A percentile compares a stretch with the other conserved stretches of the same genome.
Conservation (phyloP, 78 protist genomes). For the Ministeria vibrans region DNA sequence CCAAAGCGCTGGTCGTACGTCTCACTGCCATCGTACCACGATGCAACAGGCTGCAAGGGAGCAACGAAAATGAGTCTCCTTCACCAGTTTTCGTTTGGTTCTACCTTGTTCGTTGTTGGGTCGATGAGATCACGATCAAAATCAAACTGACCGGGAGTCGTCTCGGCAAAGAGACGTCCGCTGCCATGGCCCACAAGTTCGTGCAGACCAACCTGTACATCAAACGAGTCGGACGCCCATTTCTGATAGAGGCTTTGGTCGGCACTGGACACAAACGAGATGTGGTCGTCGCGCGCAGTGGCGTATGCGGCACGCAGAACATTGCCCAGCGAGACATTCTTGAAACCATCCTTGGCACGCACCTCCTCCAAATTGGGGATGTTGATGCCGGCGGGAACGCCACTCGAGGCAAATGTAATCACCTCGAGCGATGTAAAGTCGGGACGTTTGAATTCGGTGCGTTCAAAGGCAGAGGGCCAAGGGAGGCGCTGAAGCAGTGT, state of each 20-base stretch:
- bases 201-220: slow-evolving; percentile 73
- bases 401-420: slow-evolving; percentile 51
- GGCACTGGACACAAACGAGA: slow-evolving; percentile 29
- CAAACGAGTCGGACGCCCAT: slow-evolving; percentile 32
- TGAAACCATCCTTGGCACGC: slow-evolving; percentile 63
- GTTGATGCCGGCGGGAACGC: slow-evolving; percentile 62
- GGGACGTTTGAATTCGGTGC: slow-evolving; percentile 56
- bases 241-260: slow-evolving; percentile 43
- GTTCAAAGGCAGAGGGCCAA: slow-evolving; percentile 59
- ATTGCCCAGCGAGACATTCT: slow-evolving; percentile 71
- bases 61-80: neutral
- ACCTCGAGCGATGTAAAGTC: slow-evolving; percentile 77
- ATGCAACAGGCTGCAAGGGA: slow-evolving; percentile 5
- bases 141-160: slow-evolving; percentile 23
- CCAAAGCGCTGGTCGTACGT: slow-evolving; percentile 53
- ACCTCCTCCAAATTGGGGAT: slow-evolving; percentile 65
- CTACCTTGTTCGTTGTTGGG: slow-evolving; percentile 33
- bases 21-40: slow-evolving; percentile 51
- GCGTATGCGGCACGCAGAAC: slow-evolving; percentile 28
- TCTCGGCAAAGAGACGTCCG: slow-evolving; percentile 46
- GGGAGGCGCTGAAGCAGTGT: slow-evolving; percentile 47
- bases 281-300: slow-evolving; percentile 12
- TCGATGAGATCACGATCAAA: slow-evolving; percentile 24
- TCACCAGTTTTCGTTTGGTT: neutral
- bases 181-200: slow-evolving; percentile 77